phyloP scores from a whole-genome alignment of 176 grass and related monocot genomes.

The Aegilops speltoides region DNA sequence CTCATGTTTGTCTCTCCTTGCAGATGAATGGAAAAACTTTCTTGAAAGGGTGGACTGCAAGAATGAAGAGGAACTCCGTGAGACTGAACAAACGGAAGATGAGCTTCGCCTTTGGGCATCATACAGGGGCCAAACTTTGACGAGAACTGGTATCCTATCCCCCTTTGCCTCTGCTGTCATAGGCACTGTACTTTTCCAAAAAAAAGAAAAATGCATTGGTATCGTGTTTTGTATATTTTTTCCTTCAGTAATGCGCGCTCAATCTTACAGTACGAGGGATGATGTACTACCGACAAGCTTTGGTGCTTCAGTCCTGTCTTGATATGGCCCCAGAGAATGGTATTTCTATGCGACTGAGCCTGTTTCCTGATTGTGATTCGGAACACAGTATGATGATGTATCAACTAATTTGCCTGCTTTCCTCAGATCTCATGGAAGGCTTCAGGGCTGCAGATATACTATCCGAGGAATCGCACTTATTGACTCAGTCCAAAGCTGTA shows the following conservation, averaged over 20 bases:
- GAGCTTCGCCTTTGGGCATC: slow-evolving; percentile 92
- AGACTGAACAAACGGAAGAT: slow-evolving; percentile 60
- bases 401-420: slow-evolving; percentile 29
- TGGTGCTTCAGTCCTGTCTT: slow-evolving; percentile 94
- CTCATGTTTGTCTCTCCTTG: slow-evolving; percentile 21
- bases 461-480: slow-evolving; percentile 66
- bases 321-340: slow-evolving; percentile 93
- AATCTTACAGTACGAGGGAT: slow-evolving; percentile 80
- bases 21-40: slow-evolving; percentile 98
- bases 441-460: slow-evolving; percentile 72
- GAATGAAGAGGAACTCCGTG: slow-evolving; percentile 73
- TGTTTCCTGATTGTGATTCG: slow-evolving; percentile 26
- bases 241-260: slow-evolving; percentile 23
- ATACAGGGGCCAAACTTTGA: slow-evolving; percentile 95
- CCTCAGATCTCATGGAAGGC: slow-evolving; percentile 87
- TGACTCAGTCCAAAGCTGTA: slow-evolving; percentile 85
- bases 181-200: neutral
- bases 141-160: slow-evolving; percentile 82
- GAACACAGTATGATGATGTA: neutral
- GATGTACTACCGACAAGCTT: slow-evolving; percentile 98
- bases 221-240: neutral
- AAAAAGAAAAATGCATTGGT: neutral
- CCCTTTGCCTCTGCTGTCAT: neutral
- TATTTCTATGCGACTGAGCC: slow-evolving; percentile 26
- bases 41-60: slow-evolving; percentile 68